phyloP scores from a whole-genome alignment of 148 eudicot species.

The Cornus controversa region DNA sequence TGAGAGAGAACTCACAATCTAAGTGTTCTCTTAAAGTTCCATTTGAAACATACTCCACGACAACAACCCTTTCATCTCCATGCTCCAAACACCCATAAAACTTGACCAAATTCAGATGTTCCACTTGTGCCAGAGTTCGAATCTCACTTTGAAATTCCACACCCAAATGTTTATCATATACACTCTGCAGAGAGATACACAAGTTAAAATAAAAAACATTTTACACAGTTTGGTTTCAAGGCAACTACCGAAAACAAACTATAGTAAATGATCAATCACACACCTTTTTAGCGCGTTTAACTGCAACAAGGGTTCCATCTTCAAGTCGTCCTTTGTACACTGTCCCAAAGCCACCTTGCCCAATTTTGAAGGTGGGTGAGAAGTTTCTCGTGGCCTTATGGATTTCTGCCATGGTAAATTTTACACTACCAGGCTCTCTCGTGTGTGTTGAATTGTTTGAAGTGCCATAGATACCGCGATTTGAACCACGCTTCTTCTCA shows the following conservation, averaged over 20 bases:
- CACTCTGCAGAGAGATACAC: conserved; percentile 34
- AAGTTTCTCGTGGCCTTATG: conserved; percentile 70
- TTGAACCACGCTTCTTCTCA: conserved; percentile 26
- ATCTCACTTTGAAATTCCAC: conserved; percentile 69
- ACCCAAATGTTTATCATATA: conserved; percentile 56
- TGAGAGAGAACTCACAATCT: conserved; percentile 52
- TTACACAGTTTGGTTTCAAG: background rate
- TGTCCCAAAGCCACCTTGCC: conserved; percentile 92
- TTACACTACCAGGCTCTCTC: conserved; percentile 40
- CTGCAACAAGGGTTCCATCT: conserved; percentile 77
- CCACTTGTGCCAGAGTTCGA: conserved; percentile 54
- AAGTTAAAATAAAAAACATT: conserved; percentile 2
- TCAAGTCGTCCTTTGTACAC: conserved; percentile 69
- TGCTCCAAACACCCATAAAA: conserved; percentile 69
- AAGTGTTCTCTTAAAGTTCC: conserved; percentile 90
- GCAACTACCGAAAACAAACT: background rate
- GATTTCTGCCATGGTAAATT: conserved; percentile 62
- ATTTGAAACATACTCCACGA: conserved; percentile 85
- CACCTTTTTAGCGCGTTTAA: conserved; percentile 92
- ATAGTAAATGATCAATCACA: background rate
- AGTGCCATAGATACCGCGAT: conserved; percentile 24
- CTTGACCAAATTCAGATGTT: conserved; percentile 76
- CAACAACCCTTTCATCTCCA: conserved; percentile 66
- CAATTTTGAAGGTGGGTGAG: conserved; percentile 69
- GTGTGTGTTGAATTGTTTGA: conserved; percentile 35